phyloP scores from a whole-genome alignment of 2,329 filamentous ascomycete genomes.

The Xylaria sp. region DNA sequence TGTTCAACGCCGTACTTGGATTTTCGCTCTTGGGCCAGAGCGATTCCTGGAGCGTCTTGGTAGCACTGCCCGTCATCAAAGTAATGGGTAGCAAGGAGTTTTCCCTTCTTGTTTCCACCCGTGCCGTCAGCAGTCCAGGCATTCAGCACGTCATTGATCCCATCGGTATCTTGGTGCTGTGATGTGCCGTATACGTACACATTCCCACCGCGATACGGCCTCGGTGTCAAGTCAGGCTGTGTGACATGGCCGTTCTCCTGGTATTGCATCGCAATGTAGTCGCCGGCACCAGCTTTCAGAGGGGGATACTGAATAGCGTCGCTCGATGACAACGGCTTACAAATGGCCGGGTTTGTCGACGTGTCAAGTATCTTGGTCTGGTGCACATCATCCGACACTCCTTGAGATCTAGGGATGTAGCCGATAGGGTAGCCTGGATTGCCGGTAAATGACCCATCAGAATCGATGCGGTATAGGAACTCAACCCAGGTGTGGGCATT shows the following conservation, averaged over 20 bases:
- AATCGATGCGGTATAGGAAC: slow-evolving; percentile 74
- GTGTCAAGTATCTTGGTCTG: slow-evolving; percentile 66
- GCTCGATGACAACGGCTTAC: slow-evolving; percentile 71
- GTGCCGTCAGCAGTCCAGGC: slow-evolving; percentile 83
- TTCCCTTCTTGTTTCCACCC: slow-evolving; percentile 82
- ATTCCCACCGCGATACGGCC: slow-evolving; percentile 71
- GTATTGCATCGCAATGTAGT: slow-evolving; percentile 74
- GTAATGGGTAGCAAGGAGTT: slow-evolving; percentile 79
- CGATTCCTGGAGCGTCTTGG: slow-evolving; percentile 61
- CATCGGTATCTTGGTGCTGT: slow-evolving; percentile 59
- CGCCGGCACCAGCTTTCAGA: slow-evolving; percentile 69
- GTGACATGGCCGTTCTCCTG: slow-evolving; percentile 83
- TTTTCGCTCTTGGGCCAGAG: slow-evolving; percentile 70
- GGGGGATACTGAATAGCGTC: slow-evolving; percentile 65
- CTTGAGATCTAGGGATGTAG: slow-evolving; percentile 68
- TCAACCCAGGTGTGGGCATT: slow-evolving; percentile 86
- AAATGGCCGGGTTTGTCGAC: slow-evolving; percentile 64
- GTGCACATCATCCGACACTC: slow-evolving; percentile 68
- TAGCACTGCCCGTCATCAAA: slow-evolving; percentile 94
- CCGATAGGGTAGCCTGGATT: slow-evolving; percentile 79
- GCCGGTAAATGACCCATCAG: slow-evolving; percentile 79
- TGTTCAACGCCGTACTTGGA: slow-evolving; percentile 66
- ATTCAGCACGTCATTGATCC: slow-evolving; percentile 68
- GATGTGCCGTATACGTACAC: slow-evolving; percentile 79
- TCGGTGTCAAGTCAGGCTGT: slow-evolving; percentile 67